phyloP scores from a whole-genome alignment of 441 rosid species.

The Syzygium syzygioides region DNA sequence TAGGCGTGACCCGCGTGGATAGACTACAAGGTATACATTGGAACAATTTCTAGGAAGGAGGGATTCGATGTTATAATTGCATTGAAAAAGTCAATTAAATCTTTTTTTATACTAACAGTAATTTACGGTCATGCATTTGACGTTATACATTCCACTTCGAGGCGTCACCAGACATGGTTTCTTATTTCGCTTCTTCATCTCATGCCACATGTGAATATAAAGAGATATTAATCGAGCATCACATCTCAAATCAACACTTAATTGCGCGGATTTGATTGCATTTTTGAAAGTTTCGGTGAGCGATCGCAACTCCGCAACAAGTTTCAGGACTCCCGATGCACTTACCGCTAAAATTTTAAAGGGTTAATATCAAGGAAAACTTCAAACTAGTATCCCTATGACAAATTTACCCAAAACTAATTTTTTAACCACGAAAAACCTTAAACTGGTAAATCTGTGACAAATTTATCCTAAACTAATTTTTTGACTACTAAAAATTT shows the following conservation, averaged over 20 bases:
- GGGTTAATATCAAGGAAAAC: too few relatives aligned
- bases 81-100: not conserved
- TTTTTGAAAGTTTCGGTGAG: not conserved
- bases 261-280: not conserved
- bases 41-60: not conserved
- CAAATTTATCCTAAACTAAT: too few relatives aligned
- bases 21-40: not conserved
- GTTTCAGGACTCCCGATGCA: not conserved
- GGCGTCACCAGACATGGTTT: not conserved
- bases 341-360: too few relatives aligned
- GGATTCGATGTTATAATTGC: not conserved
- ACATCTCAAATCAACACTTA: too few relatives aligned
- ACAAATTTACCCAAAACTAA: too few relatives aligned
- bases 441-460: too few relatives aligned
- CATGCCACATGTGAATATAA: too few relatives aligned
- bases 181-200: not conserved
- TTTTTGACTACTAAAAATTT: too few relatives aligned
- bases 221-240: too few relatives aligned
- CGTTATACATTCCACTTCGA: not conserved
- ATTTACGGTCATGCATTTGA: not conserved
- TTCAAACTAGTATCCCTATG: too few relatives aligned
- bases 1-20: not conserved
- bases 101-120: not conserved
- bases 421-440: too few relatives aligned
- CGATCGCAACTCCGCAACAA: not conserved